A percentile compares a stretch with the other conserved stretches of the same genome.
Conservation (phyloP, 2,329 filamentous ascomycete species). For the Chrysoporthe deuterocubensis region DNA sequence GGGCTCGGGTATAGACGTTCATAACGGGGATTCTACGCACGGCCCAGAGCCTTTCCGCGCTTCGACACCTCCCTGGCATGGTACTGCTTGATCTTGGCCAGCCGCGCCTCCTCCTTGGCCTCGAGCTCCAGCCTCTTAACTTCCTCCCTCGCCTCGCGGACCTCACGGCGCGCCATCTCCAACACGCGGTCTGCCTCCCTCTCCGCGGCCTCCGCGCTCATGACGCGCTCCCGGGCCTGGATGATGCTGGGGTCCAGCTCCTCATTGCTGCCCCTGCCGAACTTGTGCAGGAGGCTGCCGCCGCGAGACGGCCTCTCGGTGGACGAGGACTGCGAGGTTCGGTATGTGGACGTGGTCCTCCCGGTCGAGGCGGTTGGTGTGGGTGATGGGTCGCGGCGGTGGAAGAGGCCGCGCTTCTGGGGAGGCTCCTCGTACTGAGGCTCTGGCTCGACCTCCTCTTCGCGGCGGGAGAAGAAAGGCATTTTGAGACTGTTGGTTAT, state of each 20-base stretch:
- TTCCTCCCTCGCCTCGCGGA: slow-evolving; percentile 66
- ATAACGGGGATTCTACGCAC: slow-evolving; percentile 50
- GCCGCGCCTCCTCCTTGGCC: slow-evolving; percentile 65
- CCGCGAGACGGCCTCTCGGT: slow-evolving; percentile 37
- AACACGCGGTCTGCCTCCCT: slow-evolving; percentile 67
- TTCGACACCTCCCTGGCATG: slow-evolving; percentile 69
- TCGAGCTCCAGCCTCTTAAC: slow-evolving; percentile 67
- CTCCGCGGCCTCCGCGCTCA: slow-evolving; percentile 66
- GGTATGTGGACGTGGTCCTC: slow-evolving; percentile 30
- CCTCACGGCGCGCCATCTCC: slow-evolving; percentile 56
- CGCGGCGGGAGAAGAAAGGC: slow-evolving; percentile 42
- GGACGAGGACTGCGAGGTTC: slow-evolving; percentile 35
- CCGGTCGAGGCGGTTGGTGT: slow-evolving; percentile 33
- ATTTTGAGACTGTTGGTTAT: slow-evolving; percentile 31
- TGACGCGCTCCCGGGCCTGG: slow-evolving; percentile 63
- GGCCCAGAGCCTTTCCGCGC: slow-evolving; percentile 70
- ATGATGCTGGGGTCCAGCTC: slow-evolving; percentile 66
- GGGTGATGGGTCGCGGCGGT: slow-evolving; percentile 37
- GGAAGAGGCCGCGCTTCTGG: slow-evolving; percentile 33
- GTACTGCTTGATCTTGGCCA: slow-evolving; percentile 70
- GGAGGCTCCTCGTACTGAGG: slow-evolving; percentile 36
- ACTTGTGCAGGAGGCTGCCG: slow-evolving; percentile 49
- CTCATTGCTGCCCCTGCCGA: slow-evolving; percentile 47
- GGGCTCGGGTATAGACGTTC: neutral
- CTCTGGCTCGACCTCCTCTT: slow-evolving; percentile 39